A percentile compares a stretch with the other conserved stretches of the same genome.
Conservation (phyloP, 768 basidiomycete species). For the Mycena pura region DNA sequence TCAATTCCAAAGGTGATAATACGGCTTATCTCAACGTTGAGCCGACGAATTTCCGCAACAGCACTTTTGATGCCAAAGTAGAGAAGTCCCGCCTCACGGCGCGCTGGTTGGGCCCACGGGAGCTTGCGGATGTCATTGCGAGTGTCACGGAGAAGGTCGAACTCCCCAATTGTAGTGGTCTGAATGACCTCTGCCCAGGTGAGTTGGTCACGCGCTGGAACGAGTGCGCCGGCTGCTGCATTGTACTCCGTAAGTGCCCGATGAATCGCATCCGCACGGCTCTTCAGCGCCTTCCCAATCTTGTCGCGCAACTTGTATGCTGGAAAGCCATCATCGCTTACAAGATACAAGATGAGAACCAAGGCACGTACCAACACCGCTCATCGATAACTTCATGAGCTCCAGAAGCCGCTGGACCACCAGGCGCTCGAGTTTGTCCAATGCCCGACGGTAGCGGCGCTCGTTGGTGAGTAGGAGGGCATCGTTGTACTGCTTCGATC, state of each 20-base stretch:
- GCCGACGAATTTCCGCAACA: slow-evolving; percentile 36
- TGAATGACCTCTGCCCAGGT: slow-evolving; percentile 4
- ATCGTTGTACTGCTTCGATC: neutral
- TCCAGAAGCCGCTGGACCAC: neutral
- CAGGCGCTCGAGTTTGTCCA: neutral
- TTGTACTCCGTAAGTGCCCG: neutral
- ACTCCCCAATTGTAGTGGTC: slow-evolving; percentile 35
- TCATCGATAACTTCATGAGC: neutral
- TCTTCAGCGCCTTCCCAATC: neutral
- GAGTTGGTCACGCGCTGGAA: neutral
- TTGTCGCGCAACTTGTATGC: neutral
- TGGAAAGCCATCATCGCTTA: too few species aligned
- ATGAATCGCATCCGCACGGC: neutral
- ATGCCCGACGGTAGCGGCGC: neutral
- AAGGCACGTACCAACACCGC: neutral
- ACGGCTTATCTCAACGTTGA: slow-evolving; percentile 41
- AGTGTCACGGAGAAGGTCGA: slow-evolving; percentile 40
- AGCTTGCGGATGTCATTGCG: slow-evolving; percentile 34
- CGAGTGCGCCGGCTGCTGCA: neutral
- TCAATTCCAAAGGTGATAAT: slow-evolving; percentile 34
- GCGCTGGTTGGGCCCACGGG: slow-evolving; percentile 35
- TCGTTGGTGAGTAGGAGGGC: neutral
- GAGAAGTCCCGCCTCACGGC: slow-evolving; percentile 33
- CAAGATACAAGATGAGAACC: too few species aligned
- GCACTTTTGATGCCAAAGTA: slow-evolving; percentile 38